These are phyloP conservation scores for Thalassiosira sp. DNA, from an alignment of 352 stramenopile genomes.

Conservation along the genomic window DNA sequence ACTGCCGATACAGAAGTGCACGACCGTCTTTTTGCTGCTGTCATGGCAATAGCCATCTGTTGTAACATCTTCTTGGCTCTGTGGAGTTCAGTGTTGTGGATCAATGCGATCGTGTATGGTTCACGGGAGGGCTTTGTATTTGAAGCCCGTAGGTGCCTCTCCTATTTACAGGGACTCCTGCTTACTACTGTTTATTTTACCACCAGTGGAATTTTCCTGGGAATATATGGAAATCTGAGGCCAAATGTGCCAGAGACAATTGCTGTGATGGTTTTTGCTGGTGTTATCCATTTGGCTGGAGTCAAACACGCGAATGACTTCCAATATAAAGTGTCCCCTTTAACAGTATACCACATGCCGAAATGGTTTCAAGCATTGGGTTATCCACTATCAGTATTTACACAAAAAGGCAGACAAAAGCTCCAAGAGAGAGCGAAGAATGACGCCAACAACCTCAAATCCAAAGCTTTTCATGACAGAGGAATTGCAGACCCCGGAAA, in stretches of 20 bases:
- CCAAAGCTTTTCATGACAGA: neutral
- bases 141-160: neutral
- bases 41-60: constrained; percentile 13
- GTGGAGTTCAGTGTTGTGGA: constrained; percentile 9
- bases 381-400: too few species aligned
- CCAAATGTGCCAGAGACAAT: constrained; percentile 3
- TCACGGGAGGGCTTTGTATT: constrained; percentile 3
- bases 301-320: neutral
- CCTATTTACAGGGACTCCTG: constrained; percentile 4
- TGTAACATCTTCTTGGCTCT: constrained; percentile 24
- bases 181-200: neutral
- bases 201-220: neutral
- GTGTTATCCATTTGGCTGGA: neutral
- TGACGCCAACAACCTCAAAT: too few species aligned
- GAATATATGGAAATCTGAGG: constrained; percentile 21
- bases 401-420: too few species aligned
- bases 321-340: too few species aligned
- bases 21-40: constrained; percentile 2
- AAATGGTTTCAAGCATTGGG: too few species aligned
- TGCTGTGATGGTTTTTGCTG: neutral
- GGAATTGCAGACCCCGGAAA: neutral
- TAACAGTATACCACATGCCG: too few species aligned
- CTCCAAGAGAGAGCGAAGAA: too few species aligned
- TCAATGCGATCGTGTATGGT: neutral
- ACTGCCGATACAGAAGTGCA: neutral